These are phyloP conservation scores for Lactifluus subvellereus DNA, from an alignment of 768 basidiomycete genomes.

Conservation along the genomic window DNA sequence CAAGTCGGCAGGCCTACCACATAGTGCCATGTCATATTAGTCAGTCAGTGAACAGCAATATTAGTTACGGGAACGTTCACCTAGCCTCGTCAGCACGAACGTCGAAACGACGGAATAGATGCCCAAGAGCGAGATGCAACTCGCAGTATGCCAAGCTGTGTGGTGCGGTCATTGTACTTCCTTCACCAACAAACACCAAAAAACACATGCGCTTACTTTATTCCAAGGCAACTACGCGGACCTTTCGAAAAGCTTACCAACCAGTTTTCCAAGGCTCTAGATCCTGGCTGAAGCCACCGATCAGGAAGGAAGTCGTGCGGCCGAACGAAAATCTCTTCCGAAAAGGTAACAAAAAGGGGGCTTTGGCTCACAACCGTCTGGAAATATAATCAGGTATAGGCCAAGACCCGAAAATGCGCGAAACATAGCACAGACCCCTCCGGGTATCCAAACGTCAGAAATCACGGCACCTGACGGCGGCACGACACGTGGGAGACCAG, in stretches of 20 bases:
- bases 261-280: constrained; percentile 15
- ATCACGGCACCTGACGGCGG: constrained; percentile 13
- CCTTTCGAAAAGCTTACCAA: constrained; percentile 25
- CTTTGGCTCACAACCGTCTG: constrained; percentile 18
- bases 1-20: constrained; percentile 11
- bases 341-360: constrained; percentile 13
- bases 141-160: constrained; percentile 24
- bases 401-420: not conserved
- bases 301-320: constrained; percentile 23
- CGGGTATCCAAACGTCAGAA: constrained; percentile 10
- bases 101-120: constrained; percentile 26
- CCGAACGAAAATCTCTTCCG: constrained; percentile 18
- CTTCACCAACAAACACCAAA: not conserved
- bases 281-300: constrained; percentile 18
- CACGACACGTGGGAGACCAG: constrained; percentile 13
- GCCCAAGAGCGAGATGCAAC: constrained; percentile 23
- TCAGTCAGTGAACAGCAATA: not conserved
- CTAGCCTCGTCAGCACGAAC: constrained; percentile 14
- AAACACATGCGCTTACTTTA: constrained; percentile 14
- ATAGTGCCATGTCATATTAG: too few species aligned
- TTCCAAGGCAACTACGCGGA: constrained; percentile 24
- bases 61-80: not conserved
- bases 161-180: not conserved
- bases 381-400: not conserved
- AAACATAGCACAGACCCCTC: constrained; percentile 11